These are phyloP conservation scores for Carallia pectinifolia DNA, from an alignment of 345 rosid species.

Conservation along the genomic window DNA sequence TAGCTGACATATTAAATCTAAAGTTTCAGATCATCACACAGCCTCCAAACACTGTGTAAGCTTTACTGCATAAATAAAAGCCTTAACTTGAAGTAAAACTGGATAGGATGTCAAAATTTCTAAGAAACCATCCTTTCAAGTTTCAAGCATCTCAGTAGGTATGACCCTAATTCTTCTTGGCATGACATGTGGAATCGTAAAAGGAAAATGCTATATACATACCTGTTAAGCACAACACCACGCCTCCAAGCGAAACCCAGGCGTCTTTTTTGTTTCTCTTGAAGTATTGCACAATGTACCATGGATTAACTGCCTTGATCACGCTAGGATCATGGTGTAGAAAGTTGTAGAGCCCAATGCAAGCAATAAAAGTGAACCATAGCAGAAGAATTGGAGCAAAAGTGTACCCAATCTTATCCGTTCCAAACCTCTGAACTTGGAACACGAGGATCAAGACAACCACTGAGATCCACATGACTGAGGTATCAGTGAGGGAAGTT, in stretches of 20 bases:
- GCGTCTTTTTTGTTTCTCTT: conserved; percentile 42
- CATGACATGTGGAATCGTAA: not conserved
- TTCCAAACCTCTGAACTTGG: conserved; percentile 45
- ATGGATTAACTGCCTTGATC: conserved; percentile 51
- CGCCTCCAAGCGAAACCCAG: conserved; percentile 77
- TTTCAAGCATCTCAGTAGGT: no score
- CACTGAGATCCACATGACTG: conserved; percentile 33
- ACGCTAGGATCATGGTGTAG: conserved; percentile 34
- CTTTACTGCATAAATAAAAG: no score
- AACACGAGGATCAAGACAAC: conserved; percentile 38
- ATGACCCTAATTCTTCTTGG: no score
- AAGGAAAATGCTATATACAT: conserved; percentile 1
- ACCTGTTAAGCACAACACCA: conserved; percentile 74
- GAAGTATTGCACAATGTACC: conserved; percentile 54
- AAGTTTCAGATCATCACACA: no score
- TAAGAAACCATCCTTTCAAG: no score
- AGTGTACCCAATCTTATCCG: conserved; percentile 46
- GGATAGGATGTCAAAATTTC: no score
- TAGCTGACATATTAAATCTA: no score
- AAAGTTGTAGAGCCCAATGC: conserved; percentile 44
- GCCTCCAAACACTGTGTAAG: no score
- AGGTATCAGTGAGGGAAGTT: conserved; percentile 26
- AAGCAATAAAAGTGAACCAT: conserved; percentile 39
- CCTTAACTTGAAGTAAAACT: no score
- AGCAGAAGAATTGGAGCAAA: conserved; percentile 44